phyloP scores from a whole-genome alignment of 257 asterid species.

The Eustoma russellianum region DNA sequence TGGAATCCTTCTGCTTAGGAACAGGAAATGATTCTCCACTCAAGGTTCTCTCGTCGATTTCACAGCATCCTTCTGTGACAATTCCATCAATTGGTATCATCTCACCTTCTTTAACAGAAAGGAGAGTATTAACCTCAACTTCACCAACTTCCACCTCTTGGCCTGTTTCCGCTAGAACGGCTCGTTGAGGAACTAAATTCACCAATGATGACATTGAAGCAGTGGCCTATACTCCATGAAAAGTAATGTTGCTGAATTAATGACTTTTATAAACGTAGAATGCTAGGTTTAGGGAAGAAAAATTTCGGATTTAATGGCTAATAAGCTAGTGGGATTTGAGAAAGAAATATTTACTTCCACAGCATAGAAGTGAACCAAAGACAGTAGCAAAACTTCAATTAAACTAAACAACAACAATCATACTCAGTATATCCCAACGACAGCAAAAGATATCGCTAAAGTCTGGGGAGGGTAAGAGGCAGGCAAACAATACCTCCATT shows the following conservation, averaged over 20 bases:
- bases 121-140: conserved; percentile 47
- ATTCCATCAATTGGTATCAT: conserved; percentile 73
- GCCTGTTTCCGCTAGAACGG: conserved; percentile 64
- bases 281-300: too few relatives aligned
- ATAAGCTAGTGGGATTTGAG: background rate
- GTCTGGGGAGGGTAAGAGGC: too few relatives aligned
- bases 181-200: conserved; percentile 69
- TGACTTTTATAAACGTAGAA: too few relatives aligned
- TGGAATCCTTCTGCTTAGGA: conserved; percentile 52
- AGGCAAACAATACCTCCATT: too few relatives aligned
- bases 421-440: too few relatives aligned
- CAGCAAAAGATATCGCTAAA: too few relatives aligned
- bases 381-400: too few relatives aligned
- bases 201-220: conserved; percentile 66
- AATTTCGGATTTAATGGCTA: background rate
- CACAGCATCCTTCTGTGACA: conserved; percentile 69
- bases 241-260: too few relatives aligned
- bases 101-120: conserved; percentile 80
- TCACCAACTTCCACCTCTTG: conserved; percentile 60
- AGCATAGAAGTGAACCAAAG: too few relatives aligned
- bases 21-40: conserved; percentile 94
- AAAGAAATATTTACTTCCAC: too few relatives aligned
- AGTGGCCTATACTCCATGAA: conserved; percentile 26
- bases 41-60: conserved; percentile 67
- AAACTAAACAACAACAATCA: too few relatives aligned